phyloP scores from a whole-genome alignment of 1,284 basidiomycete species.

The Fomes fomentarius region DNA sequence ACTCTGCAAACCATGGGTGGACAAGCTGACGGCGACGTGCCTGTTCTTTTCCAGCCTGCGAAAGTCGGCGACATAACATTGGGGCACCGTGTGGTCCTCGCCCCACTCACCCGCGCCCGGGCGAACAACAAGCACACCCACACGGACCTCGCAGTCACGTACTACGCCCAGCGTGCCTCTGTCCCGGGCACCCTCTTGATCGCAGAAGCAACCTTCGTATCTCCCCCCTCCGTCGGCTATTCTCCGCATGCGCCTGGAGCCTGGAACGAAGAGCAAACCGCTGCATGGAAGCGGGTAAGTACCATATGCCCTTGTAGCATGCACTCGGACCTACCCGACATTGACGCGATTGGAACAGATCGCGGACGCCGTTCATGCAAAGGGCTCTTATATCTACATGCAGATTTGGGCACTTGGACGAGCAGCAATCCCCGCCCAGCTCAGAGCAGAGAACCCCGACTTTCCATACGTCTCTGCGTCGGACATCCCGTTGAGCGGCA shows the following conservation, averaged over 20 bases:
- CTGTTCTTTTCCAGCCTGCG: slow-evolving; percentile 47
- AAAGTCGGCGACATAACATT: slow-evolving; percentile 44
- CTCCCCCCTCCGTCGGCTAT: slow-evolving; percentile 40
- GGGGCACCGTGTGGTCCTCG: slow-evolving; percentile 49
- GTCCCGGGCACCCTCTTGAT: slow-evolving; percentile 51
- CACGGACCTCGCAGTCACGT: slow-evolving; percentile 41
- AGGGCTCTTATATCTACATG: slow-evolving; percentile 44
- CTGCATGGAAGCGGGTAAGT: slow-evolving; percentile 49
- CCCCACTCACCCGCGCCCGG: slow-evolving; percentile 48
- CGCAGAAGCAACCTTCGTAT: slow-evolving; percentile 50
- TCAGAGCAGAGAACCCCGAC: slow-evolving; percentile 31
- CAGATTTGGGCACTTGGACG: slow-evolving; percentile 55
- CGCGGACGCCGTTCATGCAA: slow-evolving; percentile 33
- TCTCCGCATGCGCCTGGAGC: slow-evolving; percentile 44
- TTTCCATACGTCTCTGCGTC: slow-evolving; percentile 39
- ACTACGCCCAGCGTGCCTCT: slow-evolving; percentile 52
- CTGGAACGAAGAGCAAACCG: slow-evolving; percentile 47
- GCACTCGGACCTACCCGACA: no score
- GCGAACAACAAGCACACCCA: slow-evolving; percentile 34
- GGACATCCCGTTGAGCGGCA: slow-evolving; percentile 40
- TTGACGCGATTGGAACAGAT: slow-evolving; percentile 19
- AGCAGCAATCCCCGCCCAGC: slow-evolving; percentile 36
- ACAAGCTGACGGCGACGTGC: no score
- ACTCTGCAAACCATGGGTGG: no score
- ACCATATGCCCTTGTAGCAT: no score